A percentile compares a stretch with the other conserved stretches of the same genome.
Evolutionary conservation across 371 early-diverging fungal genomes (phyloP).

Genomic region (Mucor sp.): DNA sequence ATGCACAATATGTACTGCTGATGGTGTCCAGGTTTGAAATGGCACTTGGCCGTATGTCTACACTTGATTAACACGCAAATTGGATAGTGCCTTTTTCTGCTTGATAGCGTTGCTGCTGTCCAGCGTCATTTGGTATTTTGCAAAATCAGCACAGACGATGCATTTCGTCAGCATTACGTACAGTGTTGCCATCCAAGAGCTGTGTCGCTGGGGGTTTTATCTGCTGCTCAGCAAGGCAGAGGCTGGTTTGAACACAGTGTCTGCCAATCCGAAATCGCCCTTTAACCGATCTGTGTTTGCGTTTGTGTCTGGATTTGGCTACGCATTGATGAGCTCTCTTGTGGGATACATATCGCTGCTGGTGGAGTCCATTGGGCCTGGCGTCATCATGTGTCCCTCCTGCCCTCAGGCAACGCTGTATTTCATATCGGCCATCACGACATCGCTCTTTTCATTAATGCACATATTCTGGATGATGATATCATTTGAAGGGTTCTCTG

Average conservation of each 20-base stretch:
- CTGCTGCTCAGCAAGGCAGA: constrained; percentile 60
- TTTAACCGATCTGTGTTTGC: constrained; percentile 64
- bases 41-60: not conserved
- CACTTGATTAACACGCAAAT: not conserved
- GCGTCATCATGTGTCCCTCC: constrained; percentile 67
- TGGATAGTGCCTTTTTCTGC: constrained; percentile 73
- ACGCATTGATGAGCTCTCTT: constrained; percentile 68
- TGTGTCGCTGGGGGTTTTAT: constrained; percentile 67
- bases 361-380: constrained; percentile 69
- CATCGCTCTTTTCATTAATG: constrained; percentile 68
- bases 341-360: constrained; percentile 69
- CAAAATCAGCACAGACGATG: constrained; percentile 31
- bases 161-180: constrained; percentile 57
- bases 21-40: constrained; percentile 67
- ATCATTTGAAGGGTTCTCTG: constrained; percentile 66
- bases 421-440: constrained; percentile 71
- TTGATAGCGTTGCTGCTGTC: constrained; percentile 69
- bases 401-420: constrained; percentile 64
- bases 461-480: constrained; percentile 77
- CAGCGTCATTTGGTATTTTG: constrained; percentile 71
- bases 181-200: constrained; percentile 66
- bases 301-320: constrained; percentile 70
- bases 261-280: constrained; percentile 57
- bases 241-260: constrained; percentile 56
- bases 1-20: constrained; percentile 71